Conservation (phyloP, 2,329 filamentous ascomycete genomes). For the Penicillium freii region DNA sequence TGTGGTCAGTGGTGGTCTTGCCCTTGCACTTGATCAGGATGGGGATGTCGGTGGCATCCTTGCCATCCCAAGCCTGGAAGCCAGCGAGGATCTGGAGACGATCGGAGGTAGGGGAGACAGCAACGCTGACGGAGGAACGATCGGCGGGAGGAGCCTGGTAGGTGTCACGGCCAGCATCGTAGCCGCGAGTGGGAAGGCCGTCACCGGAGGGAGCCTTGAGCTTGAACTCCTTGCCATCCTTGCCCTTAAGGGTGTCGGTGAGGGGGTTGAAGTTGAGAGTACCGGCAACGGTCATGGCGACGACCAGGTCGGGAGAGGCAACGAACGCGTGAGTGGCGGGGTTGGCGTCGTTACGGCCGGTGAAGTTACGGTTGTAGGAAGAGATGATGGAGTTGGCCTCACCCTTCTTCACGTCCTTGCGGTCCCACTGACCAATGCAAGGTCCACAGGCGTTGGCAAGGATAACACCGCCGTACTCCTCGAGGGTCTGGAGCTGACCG, state of each 20-base stretch:
- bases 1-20: conserved; percentile 97
- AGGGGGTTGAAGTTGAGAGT: conserved; percentile 91
- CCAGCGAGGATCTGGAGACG: conserved; percentile 89
- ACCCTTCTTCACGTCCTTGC: conserved; percentile 90
- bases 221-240: conserved; percentile 94
- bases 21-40: conserved; percentile 96
- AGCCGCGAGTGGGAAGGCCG: conserved; percentile 76
- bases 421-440: conserved; percentile 95
- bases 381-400: conserved; percentile 95
- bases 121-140: conserved; percentile 69
- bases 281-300: conserved; percentile 80
- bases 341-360: conserved; percentile 94
- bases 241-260: conserved; percentile 86
- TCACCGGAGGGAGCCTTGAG: conserved; percentile 76
- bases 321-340: conserved; percentile 93
- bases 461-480: conserved; percentile 92
- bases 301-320: conserved; percentile 83
- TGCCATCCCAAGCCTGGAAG: conserved; percentile 86
- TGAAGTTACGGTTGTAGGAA: conserved; percentile 99
- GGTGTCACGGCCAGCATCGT: conserved; percentile 87
- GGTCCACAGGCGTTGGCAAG: conserved; percentile 93
- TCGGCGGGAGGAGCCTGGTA: conserved; percentile 92
- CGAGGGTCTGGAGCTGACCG: conserved; percentile 88
- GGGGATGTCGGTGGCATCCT: conserved; percentile 78
- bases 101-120: conserved; percentile 84